Evolutionary conservation across 441 rosid species (phyloP), one percentile per base, ranked within the genome.

Genomic region (Populus trichocarpa): DNA sequence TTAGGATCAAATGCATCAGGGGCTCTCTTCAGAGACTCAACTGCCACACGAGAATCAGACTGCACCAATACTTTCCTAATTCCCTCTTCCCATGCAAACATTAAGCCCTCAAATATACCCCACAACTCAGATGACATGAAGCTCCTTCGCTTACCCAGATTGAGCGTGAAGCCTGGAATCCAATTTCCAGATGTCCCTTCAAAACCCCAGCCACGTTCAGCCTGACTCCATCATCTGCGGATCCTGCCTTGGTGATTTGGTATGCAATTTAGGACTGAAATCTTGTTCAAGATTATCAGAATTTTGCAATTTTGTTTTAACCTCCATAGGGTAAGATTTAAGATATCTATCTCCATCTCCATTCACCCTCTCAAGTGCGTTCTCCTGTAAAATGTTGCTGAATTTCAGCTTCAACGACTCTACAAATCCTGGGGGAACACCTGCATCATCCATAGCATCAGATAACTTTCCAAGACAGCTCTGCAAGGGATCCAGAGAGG

Each of bases 41-140:
- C 42, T 33, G 84, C 84, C 23, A 28, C 30, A 28, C 4, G 35
- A 63, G 82, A 88, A 0, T 26, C 28, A 26, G 84, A 79, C 81
- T 88, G 85, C 79, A 87, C 84, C 46, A 76, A 68, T 38, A 91
- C 84, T 75, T 81, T 80, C 80, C 80, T 77, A 57, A 69, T 87
- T 26, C 88, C 88, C 68, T 71, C 8, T n/a, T 84, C 87, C 92
- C 89, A 87, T 8, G 88, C 35, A 38, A 84, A 70, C 76, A 40
- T 78, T 59, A 89, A 80, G 69, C 97, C 97, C 59, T 83, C 75
- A 78, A 81, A 83, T 8, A 91, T 32, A 13, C 90, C 91, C 82
- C 87, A 81, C 38, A 92, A 75, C 70, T 82, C 91, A 0, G 92
- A 80, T 71, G 74, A 61, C 42, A 40, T 11, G 13, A 83, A 75